Evolutionary conservation across 306 rosid genomes (phyloP), one percentile per base, ranked within the genome.

Genomic region (Begonia masoniana): DNA sequence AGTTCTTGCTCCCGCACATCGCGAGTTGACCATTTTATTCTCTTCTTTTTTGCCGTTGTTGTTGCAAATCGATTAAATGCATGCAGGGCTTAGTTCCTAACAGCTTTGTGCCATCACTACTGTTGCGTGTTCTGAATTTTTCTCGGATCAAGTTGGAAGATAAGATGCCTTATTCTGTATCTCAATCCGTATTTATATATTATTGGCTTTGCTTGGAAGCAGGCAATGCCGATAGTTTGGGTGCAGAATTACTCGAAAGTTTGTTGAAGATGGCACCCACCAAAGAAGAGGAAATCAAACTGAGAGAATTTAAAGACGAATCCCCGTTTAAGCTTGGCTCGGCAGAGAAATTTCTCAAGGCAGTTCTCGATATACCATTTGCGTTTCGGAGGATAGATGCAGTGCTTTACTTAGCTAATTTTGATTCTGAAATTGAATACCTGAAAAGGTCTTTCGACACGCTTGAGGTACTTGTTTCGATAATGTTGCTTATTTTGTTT

Each of bases 191-290:
- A 35, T n/a, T 59, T 24, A 14, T 7, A 4, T 12, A 9, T 14
- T 7, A 17, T 46, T 50, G 50, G 48, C 17, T 15, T 35, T 56
- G 24, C 12, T 52, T 58, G 26, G 47, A 65, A 56, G 63, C 69
- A 91, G 99, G 99, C 53, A 73, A 73, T 63, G 80, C 86, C 6
- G 99, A 91, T 62, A 81, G 88, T 13, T 92, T 91, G 64, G 96
- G 96, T 62, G 70, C 80, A 5, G 99, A 91, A 52, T 65, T 83
- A 47, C 96, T 91, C 54, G 99, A 91, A 68, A 83, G 94, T 71
- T 73, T 91, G 67, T 63, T 91, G 76, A 91, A 81, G 77, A 91
- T 91, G 99, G 94, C 96, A 21, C 99, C 94, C 2, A 91, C 82
- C 63, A 91, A 85, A 80, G 99, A 91, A 66, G 99, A 91, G 69